Evolutionary conservation across 805 yeast genomes (phyloP), one percentile per base, ranked within the genome.

Genomic region (Wickerhamiella cacticola): DNA sequence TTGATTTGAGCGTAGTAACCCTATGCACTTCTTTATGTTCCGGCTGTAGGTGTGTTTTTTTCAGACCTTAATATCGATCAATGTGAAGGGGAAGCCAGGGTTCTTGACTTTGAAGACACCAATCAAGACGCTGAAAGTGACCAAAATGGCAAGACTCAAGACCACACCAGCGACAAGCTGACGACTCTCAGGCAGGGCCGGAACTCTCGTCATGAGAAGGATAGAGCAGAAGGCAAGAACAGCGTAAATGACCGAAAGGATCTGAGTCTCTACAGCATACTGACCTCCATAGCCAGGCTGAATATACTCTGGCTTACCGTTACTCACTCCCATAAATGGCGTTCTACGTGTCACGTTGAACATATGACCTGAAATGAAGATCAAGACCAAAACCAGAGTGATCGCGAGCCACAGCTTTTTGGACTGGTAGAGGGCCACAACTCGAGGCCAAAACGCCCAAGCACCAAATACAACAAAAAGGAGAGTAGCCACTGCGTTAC

Each of bases 351-450:
- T 92, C 55, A 76, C 74, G 63, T 86, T 88, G 73, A 78, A 92
- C 98, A 92, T 92, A 66, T 87, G 82, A 15, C 98, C 98, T 6
- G 89, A 71, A 42, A 75, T 78, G 70, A 88, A 83, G 55, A 87
- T 66, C 51, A 88, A 68, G 31, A 84, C 73, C 16, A 74, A 56
- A 49, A 82, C 67, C n/a, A 83, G 68, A 2, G 83, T 72, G 9
- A 74, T 40, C 1, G 78, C 74, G 39, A 83, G 81, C 96, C 97
- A 92, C 34, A 83, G 59, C 43, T 73, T 66, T 55, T 72, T 79
- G 35, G 76, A 73, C 22, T 67, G 63, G 10, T 78, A 40, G 5
- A 83, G 43, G 13, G 63, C 53, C 1, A 55, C 34, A 13, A 80
- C 63, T 21, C 68, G 59, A 5, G 54, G 52, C 50, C 65, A 52